Base-by-base conservation (phyloP, 2,329 filamentous ascomycete genomes). In the Emergomyces orientalis region DNA sequence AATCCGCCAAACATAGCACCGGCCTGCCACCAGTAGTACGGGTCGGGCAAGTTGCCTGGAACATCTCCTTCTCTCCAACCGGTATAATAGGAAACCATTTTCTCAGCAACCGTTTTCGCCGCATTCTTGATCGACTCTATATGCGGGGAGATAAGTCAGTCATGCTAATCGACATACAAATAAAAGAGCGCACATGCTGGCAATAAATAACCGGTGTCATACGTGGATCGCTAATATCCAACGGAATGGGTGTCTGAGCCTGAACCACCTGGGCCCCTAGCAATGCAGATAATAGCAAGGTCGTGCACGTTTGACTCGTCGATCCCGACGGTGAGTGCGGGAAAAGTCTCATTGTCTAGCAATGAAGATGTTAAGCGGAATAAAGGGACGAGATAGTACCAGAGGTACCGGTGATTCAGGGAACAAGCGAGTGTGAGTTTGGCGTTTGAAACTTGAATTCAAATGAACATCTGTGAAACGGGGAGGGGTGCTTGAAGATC, bases 1-100 rank as follows among this genome's bases (percentile, higher is more conserved):
- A 93, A 78, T 2, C 87, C 80, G 65, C 69, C 70, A 57, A 73
- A 75, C 68, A 75, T 73, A 27, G 73, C 73, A 34, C 72, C 73
- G 6, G 71, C 74, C 62, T 74, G 71, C 74, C 74, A 75, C 74
- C 73, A 76, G 63, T 72, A 74, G 65, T 74, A 75, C 5, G 73
- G 72, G 34, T 68, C 69, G 3, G 72, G 73, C 34, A 76, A 63
- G 30, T 72, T 69, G 3, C 73, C 73, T 13, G 72, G 71, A 6
- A 69, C 65, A 60, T 73, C 67, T 27, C 73, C 74, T 2, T 70
- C 68, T 32, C 71, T 63, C 59, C 74, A 71, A 45, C 73, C 73
- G 8, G 68, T 69, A 64, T 76, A 76, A 60, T 74, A 74, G 47
- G 69, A 71, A 61, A 75, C 68, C 65, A 75, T 69, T 41, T 72